Evolutionary conservation across 495 filamentous ascomycete genomes (phyloP).

Genomic region (Lepraria neglecta): DNA sequence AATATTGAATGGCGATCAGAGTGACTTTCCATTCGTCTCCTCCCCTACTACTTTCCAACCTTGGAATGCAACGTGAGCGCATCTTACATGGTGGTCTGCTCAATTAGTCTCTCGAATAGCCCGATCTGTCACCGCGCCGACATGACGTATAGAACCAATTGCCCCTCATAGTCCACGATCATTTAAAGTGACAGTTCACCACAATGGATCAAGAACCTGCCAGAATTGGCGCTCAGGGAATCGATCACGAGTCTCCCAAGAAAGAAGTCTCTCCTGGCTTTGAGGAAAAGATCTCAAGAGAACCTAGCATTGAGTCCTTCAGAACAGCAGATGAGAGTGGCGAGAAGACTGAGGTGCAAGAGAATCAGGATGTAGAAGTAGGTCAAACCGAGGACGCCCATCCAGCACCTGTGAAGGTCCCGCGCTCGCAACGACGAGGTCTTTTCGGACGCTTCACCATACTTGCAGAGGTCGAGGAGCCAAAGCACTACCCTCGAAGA

Average conservation of each 20-base stretch:
- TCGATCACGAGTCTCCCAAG: conserved; percentile 17
- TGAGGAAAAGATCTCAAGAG: conserved; percentile 14
- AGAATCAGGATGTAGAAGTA: neutral
- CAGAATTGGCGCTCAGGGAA: conserved; percentile 14
- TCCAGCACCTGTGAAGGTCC: conserved; percentile 47
- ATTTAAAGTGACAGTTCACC: neutral
- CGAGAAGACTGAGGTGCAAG: neutral
- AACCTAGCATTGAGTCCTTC: neutral
- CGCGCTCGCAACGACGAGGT: conserved; percentile 63
- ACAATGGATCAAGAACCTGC: conserved; percentile 15
- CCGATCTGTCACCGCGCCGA: too few species aligned
- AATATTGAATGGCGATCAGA: too few species aligned
- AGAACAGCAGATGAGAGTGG: neutral
- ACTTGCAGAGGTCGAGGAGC: conserved; percentile 74
- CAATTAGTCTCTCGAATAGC: too few species aligned
- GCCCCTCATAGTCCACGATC: neutral
- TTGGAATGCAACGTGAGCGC: too few species aligned
- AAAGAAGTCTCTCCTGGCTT: neutral
- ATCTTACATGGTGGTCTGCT: too few species aligned
- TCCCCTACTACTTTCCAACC: too few species aligned
- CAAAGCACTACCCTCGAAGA: conserved; percentile 61
- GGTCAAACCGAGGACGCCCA: neutral
- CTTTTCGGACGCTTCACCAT: conserved; percentile 65
- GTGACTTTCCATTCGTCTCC: too few species aligned
- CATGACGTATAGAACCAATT: neutral